Evolutionary conservation across 257 asterid species (phyloP), one percentile per base, ranked within the genome.

Genomic region (Mentha longifolia): DNA sequence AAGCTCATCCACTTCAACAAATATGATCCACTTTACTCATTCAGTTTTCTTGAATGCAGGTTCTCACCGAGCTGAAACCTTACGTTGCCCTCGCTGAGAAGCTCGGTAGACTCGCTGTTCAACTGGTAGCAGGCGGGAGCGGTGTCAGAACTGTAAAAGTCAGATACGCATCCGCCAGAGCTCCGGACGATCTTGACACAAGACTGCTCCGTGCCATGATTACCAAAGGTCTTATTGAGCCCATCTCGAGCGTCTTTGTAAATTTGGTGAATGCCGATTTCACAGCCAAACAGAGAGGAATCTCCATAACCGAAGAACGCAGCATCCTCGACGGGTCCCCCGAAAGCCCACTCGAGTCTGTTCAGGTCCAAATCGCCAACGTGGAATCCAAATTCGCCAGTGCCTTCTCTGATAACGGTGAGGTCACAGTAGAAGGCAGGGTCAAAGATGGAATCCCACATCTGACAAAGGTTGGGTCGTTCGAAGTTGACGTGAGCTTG

Each of bases 71-170:
- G 88, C 86, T 94, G 70, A 89, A 89, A 80, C 99, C 99, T 2
- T 94, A 46, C 51, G 97, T 94, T 25, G 78, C 80, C 45, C 96
- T 94, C 61, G 87, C 97, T 63, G 98, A 94, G 70, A 94, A 94
- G 77, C 97, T 94, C 4, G 98, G 98, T 45, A 82, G 98, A 71
- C 91, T 94, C 43, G 97, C 97, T 16, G 98, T 94, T 74, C 98
- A 94, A 41, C 65, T 94, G 68, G 97, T 91, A 30, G 85, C 97
- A 42, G 97, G 98, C 28, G 97, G 96, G 22, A 83, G 84, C 33
- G 98, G 98, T 11, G 89, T 94, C 45, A 89, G 85, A 74, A 47
- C 78, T 5, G 92, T 94, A 35, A 91, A 83, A 78, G 90, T 94
- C 4, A 79, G 91, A 45, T 94, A 94, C 22, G 87, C 95, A 2